Evolutionary conservation across 371 early-diverging fungal species (phyloP), one percentile per base, ranked within the genome.

Genomic region (Circinella minor): DNA sequence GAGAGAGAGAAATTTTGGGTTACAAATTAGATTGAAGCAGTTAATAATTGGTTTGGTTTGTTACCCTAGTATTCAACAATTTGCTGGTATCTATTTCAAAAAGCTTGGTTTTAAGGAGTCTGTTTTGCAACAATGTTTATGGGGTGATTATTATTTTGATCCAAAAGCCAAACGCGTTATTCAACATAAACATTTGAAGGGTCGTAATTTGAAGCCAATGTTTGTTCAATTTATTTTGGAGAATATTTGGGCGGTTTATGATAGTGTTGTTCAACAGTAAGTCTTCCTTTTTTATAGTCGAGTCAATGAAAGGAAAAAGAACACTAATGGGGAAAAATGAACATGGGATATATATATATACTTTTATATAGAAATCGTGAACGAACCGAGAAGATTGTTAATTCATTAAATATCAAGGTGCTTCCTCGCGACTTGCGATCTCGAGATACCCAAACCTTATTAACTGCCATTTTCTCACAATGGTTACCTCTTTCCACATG

Each of bases 61-160:
- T 27, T 27, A 0, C 27, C 27, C 2, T 72, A 90, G 96, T 55
- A 81, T 94, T 36, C 90, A 93, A 55, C 95, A 97, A 68, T 99
- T 99, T 86, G 97, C 98, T 10, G 82, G 84, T 9, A 81, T 98
- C 7, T 98, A 96, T 77, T 92, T 96, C 2, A 87, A 91, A 27
- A 98, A 96, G 74, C 88, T 99, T 47, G 93, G 94, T 4, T 86
- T 98, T 61, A 94, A 93, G 69, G 96, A 94, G 68, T 63, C 75
- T 1, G 76, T 85, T 4, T 78, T 98, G 55, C 84, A 87, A 34
- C 89, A 91, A 62, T 91, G 91, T 39, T 82, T 99, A 57, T 99
- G 99, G 99, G 99, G 99, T 10, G 94, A 98, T 71, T 96, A 88
- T 78, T 99, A 95, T 77, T 87, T 98, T 74, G 99, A 99, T 71